Base-by-base conservation (phyloP, 345 rosid genomes). In the Corchorus olitorius region DNA sequence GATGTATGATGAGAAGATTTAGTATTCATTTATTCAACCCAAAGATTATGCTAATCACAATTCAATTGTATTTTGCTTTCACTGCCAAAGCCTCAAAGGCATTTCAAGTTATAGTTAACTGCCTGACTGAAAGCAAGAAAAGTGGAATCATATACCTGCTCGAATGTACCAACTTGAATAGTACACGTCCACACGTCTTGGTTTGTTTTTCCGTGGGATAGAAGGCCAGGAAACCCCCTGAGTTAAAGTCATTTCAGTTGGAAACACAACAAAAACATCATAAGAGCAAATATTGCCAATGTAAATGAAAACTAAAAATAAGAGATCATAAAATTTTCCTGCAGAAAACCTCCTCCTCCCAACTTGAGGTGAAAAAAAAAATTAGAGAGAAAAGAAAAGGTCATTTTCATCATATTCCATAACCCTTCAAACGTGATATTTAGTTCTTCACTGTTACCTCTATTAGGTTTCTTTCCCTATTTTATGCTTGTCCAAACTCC, bases 81-180 rank as follows among this genome's bases (percentile, higher is more conserved):
- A 52, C 33, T 34, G 33, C 46, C 34, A 52, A 70, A 70, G 33
- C 22, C 48, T 65, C 34, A 45, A 33, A 11, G 14, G 70, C 16
- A 41, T 65, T 19, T 43, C 22, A 61, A 15, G 58, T 68, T 68
- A 46, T 45, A 66, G 49, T 4, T 33, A 49, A 69, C 27, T 20
- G 14, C 39, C 20, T 34, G 27, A 27, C 71, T 49, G 2, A 9
- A 65, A 63, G 50, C 70, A 19, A 50, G 61, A 35, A 58, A 59
- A 78, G 34, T 27, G 35, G 45, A 37, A 76, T 8, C 7, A 16
- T 22, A 43, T 84, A 89, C 97, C 96, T 77, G 93, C 89, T 82
- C 88, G 85, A 81, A 94, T 86, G 79, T 86, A 90, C 93, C 95
- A 94, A 62, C 98, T 92, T 39, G 97, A 94, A 77, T 90, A 92